phyloP scores from a whole-genome alignment of 805 yeast genomes.

The Teunomyces funiuensis region DNA sequence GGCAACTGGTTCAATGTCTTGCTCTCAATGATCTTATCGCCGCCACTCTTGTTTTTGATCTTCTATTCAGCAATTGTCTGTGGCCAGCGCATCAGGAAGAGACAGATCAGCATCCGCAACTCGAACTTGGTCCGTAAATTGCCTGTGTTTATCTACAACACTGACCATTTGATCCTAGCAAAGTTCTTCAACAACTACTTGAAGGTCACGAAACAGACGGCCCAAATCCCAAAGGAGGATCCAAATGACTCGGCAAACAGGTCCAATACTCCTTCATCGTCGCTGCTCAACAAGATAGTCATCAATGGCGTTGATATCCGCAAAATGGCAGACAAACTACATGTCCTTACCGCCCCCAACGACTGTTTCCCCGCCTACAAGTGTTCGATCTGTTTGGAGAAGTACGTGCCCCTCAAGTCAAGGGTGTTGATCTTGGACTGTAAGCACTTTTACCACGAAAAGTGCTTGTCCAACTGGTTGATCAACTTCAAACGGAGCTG shows the following conservation, averaged over 20 bases:
- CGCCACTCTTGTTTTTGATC: conserved; percentile 38
- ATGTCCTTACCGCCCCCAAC: conserved; percentile 26
- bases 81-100: conserved; percentile 27
- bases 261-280: conserved; percentile 10
- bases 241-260: neutral
- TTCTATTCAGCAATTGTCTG: conserved; percentile 33
- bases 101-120: conserved; percentile 28
- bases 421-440: conserved; percentile 56
- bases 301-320: conserved; percentile 24
- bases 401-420: conserved; percentile 46
- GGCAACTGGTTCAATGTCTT: conserved; percentile 40
- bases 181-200: conserved; percentile 29
- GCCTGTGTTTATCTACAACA: conserved; percentile 39
- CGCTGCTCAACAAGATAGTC: conserved; percentile 9
- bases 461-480: conserved; percentile 61
- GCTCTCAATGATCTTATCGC: conserved; percentile 43
- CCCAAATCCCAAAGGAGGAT: neutral
- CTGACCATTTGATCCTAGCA: conserved; percentile 32
- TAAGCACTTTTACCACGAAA: conserved; percentile 59
- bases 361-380: conserved; percentile 47
- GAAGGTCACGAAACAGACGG: conserved; percentile 20
- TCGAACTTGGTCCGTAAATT: conserved; percentile 32
- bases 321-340: conserved; percentile 11
- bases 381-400: conserved; percentile 62
- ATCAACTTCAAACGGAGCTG: conserved; percentile 53